Percentiles rank a stretch among this genome's conserved stretches.
Conservation (phyloP, 768 basidiomycete species). For the Cystofilobasidium ferigula region DNA sequence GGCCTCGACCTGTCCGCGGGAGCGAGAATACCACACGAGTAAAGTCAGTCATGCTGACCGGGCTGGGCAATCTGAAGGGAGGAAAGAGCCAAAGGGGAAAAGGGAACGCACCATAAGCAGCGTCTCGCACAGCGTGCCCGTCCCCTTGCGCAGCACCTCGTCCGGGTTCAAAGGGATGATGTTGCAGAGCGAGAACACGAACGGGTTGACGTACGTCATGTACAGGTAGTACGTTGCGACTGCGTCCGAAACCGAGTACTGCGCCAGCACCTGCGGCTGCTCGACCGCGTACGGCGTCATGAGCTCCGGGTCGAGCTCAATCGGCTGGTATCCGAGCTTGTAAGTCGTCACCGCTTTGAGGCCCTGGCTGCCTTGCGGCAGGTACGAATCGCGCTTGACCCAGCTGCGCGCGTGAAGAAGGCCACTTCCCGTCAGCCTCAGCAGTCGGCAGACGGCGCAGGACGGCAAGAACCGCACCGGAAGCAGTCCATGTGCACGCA, state of each 20-base stretch:
- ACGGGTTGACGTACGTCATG: constrained; percentile 99
- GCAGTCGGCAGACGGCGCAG: too few species aligned
- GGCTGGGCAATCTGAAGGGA: not conserved
- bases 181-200: constrained; percentile 97
- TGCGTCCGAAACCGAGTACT: constrained; percentile 98
- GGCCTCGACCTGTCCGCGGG: constrained; percentile 68
- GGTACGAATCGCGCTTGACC: constrained; percentile 97
- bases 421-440: too few species aligned
- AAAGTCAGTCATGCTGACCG: too few species aligned
- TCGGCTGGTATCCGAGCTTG: constrained; percentile 91
- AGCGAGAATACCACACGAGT: not conserved
- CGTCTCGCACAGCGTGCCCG: constrained; percentile 93
- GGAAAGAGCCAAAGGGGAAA: not conserved
- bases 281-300: constrained; percentile 99
- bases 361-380: constrained; percentile 96
- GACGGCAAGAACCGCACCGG: constrained; percentile 43
- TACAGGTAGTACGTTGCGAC: constrained; percentile 99
- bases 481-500: constrained; percentile 99
- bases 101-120: constrained; percentile 70
- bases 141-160: constrained; percentile 90
- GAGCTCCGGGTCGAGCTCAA: constrained; percentile 92
- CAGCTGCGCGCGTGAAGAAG: constrained; percentile 50
- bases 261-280: constrained; percentile 83
- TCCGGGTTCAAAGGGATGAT: constrained; percentile 96
- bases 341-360: constrained; percentile 93